Base-by-base conservation (phyloP, 352 stramenopile species). In the Plasmopara muralis region DNA sequence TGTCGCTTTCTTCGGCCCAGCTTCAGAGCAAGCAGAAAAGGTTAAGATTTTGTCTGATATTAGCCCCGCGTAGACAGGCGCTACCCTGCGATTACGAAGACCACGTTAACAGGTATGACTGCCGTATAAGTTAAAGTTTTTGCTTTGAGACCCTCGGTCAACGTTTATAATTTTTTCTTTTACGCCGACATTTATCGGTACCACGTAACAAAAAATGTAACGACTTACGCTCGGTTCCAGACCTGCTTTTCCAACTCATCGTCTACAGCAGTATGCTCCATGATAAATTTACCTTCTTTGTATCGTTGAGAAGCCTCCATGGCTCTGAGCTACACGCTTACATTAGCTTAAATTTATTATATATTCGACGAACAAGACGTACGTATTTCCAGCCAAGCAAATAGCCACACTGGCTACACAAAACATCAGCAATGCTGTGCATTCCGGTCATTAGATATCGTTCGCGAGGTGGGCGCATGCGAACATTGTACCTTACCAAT, bases 301-400 rank as follows among this genome's bases (percentile, higher is more conserved):
- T 91, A 91, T 60, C 85, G 85, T 63, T 91, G 81, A 43, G 81
- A 83, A 37, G 46, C 43, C 66, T 91, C 81, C 76, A 87, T 89
- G 25, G 81, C 81, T 41, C 84, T 85, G 53, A 91, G 55, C 81
- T 90, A 56, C 31, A 35, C 31, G 20, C 13, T 38, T 51, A 16
- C n/a, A 56, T 15, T 2, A 41, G n/a, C 20, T 25, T 41, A n/a
- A 41, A 18, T 2, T 41, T 34, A 58, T 29, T 6, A 51, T 15
- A 10, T 39, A 43, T 33, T 14, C 10, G 35, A 33, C 58, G 13
- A 43, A n/a, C 30, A 43, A 9, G 20, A 61, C 62, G 48, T 66
- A 91, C 81, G 49, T 91, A 91, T 89, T 91, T 89, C 81, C 81
- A 91, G 25, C 81, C 81, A 13, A 91, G 59, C 15, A 85, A 64